Conservation (phyloP, 2,329 filamentous ascomycete genomes). For the Fusarium sp. region DNA sequence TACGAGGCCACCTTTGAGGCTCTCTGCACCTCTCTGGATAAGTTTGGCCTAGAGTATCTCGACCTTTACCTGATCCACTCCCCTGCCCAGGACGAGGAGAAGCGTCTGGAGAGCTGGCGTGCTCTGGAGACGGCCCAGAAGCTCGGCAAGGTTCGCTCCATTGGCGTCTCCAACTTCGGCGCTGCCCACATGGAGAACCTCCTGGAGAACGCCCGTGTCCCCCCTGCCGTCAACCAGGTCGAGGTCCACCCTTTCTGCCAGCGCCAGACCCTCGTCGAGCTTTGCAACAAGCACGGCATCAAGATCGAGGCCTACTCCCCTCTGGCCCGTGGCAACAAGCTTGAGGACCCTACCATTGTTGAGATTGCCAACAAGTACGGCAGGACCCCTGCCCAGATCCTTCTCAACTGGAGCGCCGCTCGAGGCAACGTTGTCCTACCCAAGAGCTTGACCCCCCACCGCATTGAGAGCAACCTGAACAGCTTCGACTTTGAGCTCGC, state of each 20-base stretch:
- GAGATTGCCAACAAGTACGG: constrained; percentile 35
- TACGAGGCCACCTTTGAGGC: constrained; percentile 62
- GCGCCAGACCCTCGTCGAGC: constrained; percentile 64
- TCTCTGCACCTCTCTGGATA: constrained; percentile 70
- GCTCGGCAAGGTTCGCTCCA: constrained; percentile 69
- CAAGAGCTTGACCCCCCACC: constrained; percentile 64
- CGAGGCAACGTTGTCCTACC: constrained; percentile 35
- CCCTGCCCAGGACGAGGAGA: constrained; percentile 71
- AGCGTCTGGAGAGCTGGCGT: constrained; percentile 75
- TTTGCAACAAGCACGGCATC: constrained; percentile 64
- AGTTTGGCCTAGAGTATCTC: constrained; percentile 72
- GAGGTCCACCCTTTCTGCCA: constrained; percentile 80
- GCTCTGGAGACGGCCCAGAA: constrained; percentile 72
- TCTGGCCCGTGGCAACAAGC: constrained; percentile 47
- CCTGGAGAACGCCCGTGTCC: constrained; percentile 62
- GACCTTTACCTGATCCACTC: constrained; percentile 73
- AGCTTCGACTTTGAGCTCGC: constrained; percentile 69
- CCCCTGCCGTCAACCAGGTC: constrained; percentile 78
- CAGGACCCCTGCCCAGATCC: constrained; percentile 31
- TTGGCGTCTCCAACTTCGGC: constrained; percentile 83
- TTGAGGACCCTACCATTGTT: constrained; percentile 60
- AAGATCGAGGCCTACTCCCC: constrained; percentile 63
- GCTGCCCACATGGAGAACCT: constrained; percentile 64
- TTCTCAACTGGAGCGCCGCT: constrained; percentile 35
- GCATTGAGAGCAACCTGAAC: constrained; percentile 71